phyloP scores from a whole-genome alignment of 345 rosid species.

The Physaria fendleri region DNA sequence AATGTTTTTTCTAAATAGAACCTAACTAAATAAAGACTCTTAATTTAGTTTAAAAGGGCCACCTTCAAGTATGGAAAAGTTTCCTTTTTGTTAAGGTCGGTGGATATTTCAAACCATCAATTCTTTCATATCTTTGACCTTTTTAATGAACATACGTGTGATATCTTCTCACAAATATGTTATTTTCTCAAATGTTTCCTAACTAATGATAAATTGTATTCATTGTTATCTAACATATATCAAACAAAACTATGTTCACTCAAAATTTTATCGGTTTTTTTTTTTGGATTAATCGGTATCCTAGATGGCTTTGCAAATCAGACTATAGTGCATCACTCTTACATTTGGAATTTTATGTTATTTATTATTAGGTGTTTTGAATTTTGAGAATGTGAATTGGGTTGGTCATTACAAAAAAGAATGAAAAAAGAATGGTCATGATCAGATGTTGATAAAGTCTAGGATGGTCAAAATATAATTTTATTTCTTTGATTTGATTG shows the following conservation, averaged over 20 bases:
- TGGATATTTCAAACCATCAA: conserved; percentile 27
- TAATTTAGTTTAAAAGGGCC: conserved; percentile 2
- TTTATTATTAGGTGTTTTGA: neutral
- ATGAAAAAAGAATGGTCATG: conserved; percentile 13
- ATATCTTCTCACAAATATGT: neutral
- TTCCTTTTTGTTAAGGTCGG: conserved; percentile 20
- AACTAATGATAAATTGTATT: neutral
- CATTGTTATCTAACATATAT: too few species aligned
- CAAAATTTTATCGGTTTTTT: neutral
- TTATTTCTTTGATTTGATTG: conserved; percentile 7
- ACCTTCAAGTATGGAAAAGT: conserved; percentile 24
- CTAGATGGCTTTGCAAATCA: too few species aligned
- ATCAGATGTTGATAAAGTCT: conserved; percentile 16
- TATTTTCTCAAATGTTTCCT: neutral
- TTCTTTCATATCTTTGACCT: conserved; percentile 3
- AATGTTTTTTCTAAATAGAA: conserved; percentile 4
- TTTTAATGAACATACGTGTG: neutral
- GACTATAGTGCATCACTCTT: too few species aligned
- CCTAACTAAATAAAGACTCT: conserved; percentile 20
- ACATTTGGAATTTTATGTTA: too few species aligned
- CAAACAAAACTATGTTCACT: too few species aligned
- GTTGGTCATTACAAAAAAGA: conserved; percentile 12
- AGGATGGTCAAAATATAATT: conserved; percentile 12
- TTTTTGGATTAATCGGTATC: too few species aligned
- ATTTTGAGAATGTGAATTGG: neutral